Evolutionary conservation across 768 basidiomycete genomes (phyloP).

Genomic region (Boletales sp.): DNA sequence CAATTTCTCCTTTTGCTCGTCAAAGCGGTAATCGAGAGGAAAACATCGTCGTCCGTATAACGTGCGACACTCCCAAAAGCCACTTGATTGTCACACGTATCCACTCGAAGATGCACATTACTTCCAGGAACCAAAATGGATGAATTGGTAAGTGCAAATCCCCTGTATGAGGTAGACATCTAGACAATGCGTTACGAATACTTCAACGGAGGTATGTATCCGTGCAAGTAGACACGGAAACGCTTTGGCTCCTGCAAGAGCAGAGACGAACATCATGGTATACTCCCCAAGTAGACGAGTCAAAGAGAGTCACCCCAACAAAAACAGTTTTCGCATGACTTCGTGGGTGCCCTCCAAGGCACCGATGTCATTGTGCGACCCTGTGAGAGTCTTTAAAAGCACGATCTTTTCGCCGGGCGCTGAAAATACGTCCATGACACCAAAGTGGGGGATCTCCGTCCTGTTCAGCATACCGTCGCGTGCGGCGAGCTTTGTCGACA

Average conservation of each 20-base stretch:
- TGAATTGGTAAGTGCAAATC: too few relatives aligned
- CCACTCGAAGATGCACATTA: too few relatives aligned
- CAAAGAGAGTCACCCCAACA: constrained; percentile 8
- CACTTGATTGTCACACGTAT: too few relatives aligned
- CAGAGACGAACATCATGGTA: neutral
- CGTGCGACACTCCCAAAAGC: too few relatives aligned
- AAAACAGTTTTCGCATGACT: constrained; percentile 37
- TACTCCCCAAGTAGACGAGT: neutral
- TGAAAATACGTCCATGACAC: constrained; percentile 51
- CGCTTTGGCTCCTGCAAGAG: neutral
- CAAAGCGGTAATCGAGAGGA: too few relatives aligned
- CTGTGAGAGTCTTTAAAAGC: constrained; percentile 53
- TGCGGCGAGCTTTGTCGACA: constrained; percentile 36
- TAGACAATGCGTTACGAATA: neutral
- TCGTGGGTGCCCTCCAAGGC: constrained; percentile 69
- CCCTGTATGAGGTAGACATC: too few relatives aligned
- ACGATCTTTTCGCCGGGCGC: constrained; percentile 46
- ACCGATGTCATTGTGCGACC: constrained; percentile 57
- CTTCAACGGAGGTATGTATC: neutral
- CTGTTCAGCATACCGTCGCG: constrained; percentile 45
- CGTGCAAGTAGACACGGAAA: neutral
- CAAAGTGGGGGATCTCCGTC: constrained; percentile 44
- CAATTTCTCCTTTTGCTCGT: too few relatives aligned
- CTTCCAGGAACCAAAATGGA: too few relatives aligned
- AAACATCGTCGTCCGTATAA: too few relatives aligned